Base-by-base conservation (phyloP, 306 rosid species). In the Vigna radiata region DNA sequence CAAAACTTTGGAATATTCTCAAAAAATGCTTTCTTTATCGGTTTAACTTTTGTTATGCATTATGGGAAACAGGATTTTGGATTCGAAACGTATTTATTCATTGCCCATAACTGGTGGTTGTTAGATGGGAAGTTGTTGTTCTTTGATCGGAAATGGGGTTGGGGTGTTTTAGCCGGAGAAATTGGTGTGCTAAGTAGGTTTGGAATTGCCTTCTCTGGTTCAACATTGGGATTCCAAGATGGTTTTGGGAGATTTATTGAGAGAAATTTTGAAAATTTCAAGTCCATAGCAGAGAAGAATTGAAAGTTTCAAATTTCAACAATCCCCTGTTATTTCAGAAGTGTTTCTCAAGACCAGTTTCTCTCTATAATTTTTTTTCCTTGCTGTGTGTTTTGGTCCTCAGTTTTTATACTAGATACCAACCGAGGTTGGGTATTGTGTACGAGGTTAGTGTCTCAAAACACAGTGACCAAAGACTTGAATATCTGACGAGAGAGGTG, bases 61-160 rank as follows among this genome's bases (percentile, higher is more conserved):
- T 9, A 6, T 74, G 2, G 39, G 14, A 36, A 68, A 74, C 56
- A 29, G 27, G 65, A 15, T 54, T 53, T 74, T 27, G 53, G 78
- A 79, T 69, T 60, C 77, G 46, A 36, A 74, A 60, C 67, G 58
- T 60, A 15, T n/a, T 1, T 77, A 39, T 13, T 77, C 59, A 63
- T 17, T 72, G 44, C 2, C n/a, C 56, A 36, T 39, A 53, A 33
- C 41, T 73, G 33, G 21, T 29, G 31, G n/a, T 52, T 58, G 36
- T 43, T 12, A n/a, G 16, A 14, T 16, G 21, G 39, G 46, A 27
- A 48, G 58, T 4, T 56, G 52, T 7, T 66, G 29, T 31, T 78
- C 39, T 68, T 31, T 72, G 13, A 17, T 13, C 48, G 49, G 33
- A 15, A 81, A 25, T 15, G n/a, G 19, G 23, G 23, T 60, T 60